Percentiles rank a stretch among this genome's conserved stretches.
These are phyloP conservation scores for Adenanthera pavonina DNA, from an alignment of 306 rosid species.

Conservation along the genomic window DNA sequence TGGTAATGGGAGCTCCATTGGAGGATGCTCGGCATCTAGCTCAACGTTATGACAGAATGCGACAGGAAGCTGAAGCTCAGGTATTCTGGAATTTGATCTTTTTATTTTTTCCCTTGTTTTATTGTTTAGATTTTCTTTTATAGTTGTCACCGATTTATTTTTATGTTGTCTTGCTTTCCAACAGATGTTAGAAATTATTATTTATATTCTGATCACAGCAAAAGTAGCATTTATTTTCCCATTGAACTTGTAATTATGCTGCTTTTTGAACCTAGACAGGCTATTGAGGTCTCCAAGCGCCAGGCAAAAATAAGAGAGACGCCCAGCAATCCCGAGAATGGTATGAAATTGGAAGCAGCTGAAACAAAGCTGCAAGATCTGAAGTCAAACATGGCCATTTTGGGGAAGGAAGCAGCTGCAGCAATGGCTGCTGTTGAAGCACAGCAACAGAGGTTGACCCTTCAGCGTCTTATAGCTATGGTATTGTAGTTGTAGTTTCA, in stretches of 20 bases:
- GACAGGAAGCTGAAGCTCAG: conserved; percentile 97
- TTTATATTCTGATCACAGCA: background rate
- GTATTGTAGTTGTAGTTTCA: conserved; percentile 51
- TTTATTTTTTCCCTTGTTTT: background rate
- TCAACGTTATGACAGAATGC: conserved; percentile 93
- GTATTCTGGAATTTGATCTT: conserved; percentile 50
- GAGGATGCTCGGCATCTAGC: conserved; percentile 97
- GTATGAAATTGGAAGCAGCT: conserved; percentile 84
- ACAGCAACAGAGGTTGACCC: conserved; percentile 95
- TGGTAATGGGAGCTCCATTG: conserved; percentile 94
- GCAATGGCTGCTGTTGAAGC: conserved; percentile 99
- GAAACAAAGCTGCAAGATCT: conserved; percentile 87
- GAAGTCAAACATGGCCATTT: conserved; percentile 80
- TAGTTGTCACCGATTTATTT: background rate
- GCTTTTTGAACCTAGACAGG: conserved; percentile 84
- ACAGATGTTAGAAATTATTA: background rate
- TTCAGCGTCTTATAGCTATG: conserved; percentile 95
- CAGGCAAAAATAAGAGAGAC: conserved; percentile 87
- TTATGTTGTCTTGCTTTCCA: background rate
- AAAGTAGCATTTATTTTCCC: conserved; percentile 1
- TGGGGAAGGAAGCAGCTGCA: conserved; percentile 98
- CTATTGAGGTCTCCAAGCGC: conserved; percentile 91
- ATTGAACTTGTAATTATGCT: conserved; percentile 47
- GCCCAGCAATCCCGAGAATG: conserved; percentile 75
- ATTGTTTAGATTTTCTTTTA: conserved; percentile 2